These are phyloP conservation scores for Yamadazyma pseudoaaseri DNA, from an alignment of 1,139 yeast species.

Conservation along the genomic window DNA sequence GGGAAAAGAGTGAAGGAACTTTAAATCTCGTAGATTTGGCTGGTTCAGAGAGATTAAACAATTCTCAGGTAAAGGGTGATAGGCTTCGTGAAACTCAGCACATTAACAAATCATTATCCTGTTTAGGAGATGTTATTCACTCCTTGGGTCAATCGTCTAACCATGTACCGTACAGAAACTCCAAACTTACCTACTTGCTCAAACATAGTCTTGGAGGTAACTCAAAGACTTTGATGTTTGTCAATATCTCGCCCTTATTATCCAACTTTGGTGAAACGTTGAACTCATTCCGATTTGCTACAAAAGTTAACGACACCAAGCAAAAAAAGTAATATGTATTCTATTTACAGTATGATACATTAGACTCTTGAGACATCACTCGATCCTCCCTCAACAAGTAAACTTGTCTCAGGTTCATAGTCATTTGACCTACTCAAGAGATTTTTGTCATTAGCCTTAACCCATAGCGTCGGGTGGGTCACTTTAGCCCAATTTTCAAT, in stretches of 20 bases:
- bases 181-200: conserved; percentile 73
- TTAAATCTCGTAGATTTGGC: conserved; percentile 81
- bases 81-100: conserved; percentile 85
- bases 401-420: conserved; percentile 28
- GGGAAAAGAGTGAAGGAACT: conserved; percentile 55
- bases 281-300: conserved; percentile 85
- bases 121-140: conserved; percentile 86
- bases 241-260: conserved; percentile 72
- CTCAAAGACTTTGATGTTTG: conserved; percentile 92
- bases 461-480: conserved; percentile 49
- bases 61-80: conserved; percentile 77
- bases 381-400: conserved; percentile 11
- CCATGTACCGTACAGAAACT: conserved; percentile 57
- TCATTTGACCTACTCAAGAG: conserved; percentile 37
- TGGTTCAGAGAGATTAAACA: conserved; percentile 82
- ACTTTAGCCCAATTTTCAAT: conserved; percentile 55
- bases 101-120: conserved; percentile 84
- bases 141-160: conserved; percentile 52
- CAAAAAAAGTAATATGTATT: conserved; percentile 11
- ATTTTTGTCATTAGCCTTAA: conserved; percentile 33
- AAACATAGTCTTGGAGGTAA: conserved; percentile 84
- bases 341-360: conserved; percentile 10
- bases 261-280: conserved; percentile 72
- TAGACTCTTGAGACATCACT: conserved; percentile 1
- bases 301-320: conserved; percentile 67